Percentiles rank a stretch among this genome's conserved stretches.
phyloP scores from a whole-genome alignment of 2,329 filamentous ascomycete genomes.

The Ceratocystis eucalypticola region DNA sequence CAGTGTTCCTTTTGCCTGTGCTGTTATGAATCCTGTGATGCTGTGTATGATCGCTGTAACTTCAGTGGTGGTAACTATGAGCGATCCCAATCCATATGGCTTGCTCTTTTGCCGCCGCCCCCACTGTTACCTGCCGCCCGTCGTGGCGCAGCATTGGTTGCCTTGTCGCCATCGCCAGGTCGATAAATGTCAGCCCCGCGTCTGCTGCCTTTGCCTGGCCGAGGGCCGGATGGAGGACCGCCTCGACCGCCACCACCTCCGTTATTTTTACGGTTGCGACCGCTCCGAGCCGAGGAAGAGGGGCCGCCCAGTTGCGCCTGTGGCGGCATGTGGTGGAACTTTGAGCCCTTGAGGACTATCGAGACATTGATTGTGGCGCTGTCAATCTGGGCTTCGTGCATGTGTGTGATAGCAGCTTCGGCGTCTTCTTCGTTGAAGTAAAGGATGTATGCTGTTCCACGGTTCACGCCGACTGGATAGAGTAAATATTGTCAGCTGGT shows the following conservation, averaged over 20 bases:
- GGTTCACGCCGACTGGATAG: conserved; percentile 63
- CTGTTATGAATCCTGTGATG: neutral
- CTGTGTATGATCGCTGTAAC: neutral
- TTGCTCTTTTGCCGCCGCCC: neutral
- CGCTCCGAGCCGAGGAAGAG: conserved; percentile 16
- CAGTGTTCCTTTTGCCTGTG: no score
- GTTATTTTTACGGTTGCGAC: conserved; percentile 9
- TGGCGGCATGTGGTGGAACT: conserved; percentile 44
- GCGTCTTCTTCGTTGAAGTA: conserved; percentile 66
- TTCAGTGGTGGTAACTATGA: neutral
- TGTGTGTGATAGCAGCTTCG: conserved; percentile 79
- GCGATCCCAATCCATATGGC: neutral
- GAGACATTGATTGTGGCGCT: conserved; percentile 72
- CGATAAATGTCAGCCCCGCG: conserved; percentile 7
- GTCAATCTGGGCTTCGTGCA: conserved; percentile 95
- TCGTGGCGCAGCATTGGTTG: neutral
- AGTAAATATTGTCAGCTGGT: neutral
- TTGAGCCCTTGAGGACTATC: conserved; percentile 42
- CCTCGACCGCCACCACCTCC: conserved; percentile 23
- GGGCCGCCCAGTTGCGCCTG: conserved; percentile 33
- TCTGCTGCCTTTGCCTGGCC: neutral
- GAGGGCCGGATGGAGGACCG: neutral
- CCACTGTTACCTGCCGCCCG: neutral
- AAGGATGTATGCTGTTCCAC: conserved; percentile 85
- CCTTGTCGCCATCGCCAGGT: neutral